These are phyloP conservation scores for Trichophyton equinum DNA, from an alignment of 2,329 filamentous ascomycete genomes.

Conservation along the genomic window DNA sequence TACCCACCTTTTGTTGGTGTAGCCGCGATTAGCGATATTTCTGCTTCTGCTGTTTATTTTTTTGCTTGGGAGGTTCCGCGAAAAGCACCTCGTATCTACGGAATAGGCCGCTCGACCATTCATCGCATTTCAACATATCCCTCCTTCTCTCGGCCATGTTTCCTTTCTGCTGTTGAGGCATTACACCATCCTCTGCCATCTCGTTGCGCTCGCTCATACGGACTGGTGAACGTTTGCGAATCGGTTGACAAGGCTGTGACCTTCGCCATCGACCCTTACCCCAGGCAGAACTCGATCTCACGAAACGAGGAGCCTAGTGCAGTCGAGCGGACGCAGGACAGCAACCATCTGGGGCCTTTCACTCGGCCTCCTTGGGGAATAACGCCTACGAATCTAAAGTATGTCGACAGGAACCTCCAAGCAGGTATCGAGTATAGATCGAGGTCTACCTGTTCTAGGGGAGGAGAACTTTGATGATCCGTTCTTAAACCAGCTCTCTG, in stretches of 20 bases:
- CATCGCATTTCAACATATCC: background rate
- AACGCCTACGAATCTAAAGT: background rate
- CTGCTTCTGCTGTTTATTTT: background rate
- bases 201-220: background rate
- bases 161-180: background rate
- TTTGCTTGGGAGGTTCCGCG: background rate
- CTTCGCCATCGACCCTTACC: background rate
- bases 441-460: constrained; percentile 2
- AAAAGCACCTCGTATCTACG: constrained; percentile 1
- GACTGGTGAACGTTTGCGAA: background rate
- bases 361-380: background rate
- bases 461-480: constrained; percentile 7
- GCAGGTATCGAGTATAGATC: background rate
- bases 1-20: background rate
- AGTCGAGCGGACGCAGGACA: background rate
- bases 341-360: background rate
- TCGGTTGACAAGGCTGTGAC: background rate
- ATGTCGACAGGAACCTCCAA: constrained; percentile 2
- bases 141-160: background rate
- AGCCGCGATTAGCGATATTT: constrained; percentile 1
- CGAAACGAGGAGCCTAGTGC: background rate
- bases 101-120: background rate
- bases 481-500: constrained; percentile 5
- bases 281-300: background rate
- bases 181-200: background rate